phyloP scores from a whole-genome alignment of 805 yeast genomes.

The Saccharomyces paradoxus region DNA sequence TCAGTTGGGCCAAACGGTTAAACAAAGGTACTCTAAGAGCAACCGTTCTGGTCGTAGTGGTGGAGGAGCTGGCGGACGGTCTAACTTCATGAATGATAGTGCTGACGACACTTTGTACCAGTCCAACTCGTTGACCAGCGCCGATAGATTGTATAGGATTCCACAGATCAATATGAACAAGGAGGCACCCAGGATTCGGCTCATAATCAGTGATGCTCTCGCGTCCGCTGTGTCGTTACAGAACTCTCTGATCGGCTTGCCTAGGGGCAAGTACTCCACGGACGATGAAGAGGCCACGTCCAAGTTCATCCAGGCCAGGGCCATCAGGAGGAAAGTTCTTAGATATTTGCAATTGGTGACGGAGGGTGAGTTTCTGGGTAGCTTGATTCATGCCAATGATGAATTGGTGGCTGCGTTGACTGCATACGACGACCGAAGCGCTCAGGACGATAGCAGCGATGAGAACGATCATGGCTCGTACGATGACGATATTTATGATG shows the following conservation, averaged over 20 bases:
- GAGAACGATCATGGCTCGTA: slow-evolving; percentile 36
- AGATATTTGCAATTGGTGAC: slow-evolving; percentile 78
- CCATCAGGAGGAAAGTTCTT: slow-evolving; percentile 67
- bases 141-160: slow-evolving; percentile 39
- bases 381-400: slow-evolving; percentile 82
- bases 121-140: slow-evolving; percentile 12
- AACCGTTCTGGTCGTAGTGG: not conserved
- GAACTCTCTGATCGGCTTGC: slow-evolving; percentile 46
- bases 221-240: slow-evolving; percentile 62
- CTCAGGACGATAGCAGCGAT: slow-evolving; percentile 36
- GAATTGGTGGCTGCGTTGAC: slow-evolving; percentile 70
- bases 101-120: slow-evolving; percentile 39
- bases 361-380: slow-evolving; percentile 81
- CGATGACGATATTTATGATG: slow-evolving; percentile 29
- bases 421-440: slow-evolving; percentile 53
- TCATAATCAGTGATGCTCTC: slow-evolving; percentile 65
- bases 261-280: slow-evolving; percentile 45
- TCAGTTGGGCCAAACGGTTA: slow-evolving; percentile 9
- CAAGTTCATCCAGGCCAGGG: slow-evolving; percentile 66
- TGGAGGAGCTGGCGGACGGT: slow-evolving; percentile 4
- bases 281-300: slow-evolving; percentile 55
- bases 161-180: slow-evolving; percentile 61
- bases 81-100: slow-evolving; percentile 42
- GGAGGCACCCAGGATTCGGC: slow-evolving; percentile 65
- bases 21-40: slow-evolving; percentile 6